Evolutionary conservation across 2,329 filamentous ascomycete species (phyloP).

Genomic region (Thelonectria rubi): DNA sequence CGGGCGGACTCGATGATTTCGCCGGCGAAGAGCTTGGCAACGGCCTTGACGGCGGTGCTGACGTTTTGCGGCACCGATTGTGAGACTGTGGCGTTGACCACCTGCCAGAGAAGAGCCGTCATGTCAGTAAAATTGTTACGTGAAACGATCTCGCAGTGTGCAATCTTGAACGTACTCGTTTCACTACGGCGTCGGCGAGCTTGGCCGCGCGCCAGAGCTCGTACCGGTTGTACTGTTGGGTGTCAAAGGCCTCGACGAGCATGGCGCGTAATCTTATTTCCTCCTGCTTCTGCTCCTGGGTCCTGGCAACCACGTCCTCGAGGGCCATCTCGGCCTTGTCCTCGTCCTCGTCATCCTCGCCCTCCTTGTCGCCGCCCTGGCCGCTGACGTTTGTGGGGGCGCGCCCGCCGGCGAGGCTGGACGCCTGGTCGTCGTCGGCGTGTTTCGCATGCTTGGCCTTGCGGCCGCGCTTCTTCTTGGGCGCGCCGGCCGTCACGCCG

Average conservation of each 20-base stretch:
- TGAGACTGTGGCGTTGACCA: slow-evolving; percentile 82
- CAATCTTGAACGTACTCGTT: slow-evolving; percentile 60
- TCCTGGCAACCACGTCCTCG: slow-evolving; percentile 67
- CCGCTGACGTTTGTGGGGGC: slow-evolving; percentile 57
- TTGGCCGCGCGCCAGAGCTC: slow-evolving; percentile 76
- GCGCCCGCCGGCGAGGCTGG: slow-evolving; percentile 53
- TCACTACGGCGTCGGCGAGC: slow-evolving; percentile 73
- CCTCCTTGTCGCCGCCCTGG: slow-evolving; percentile 55
- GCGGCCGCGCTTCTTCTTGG: slow-evolving; percentile 69
- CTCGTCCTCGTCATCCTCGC: slow-evolving; percentile 66
- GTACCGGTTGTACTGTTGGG: slow-evolving; percentile 74
- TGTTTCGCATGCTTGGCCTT: slow-evolving; percentile 67
- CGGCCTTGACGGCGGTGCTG: slow-evolving; percentile 77
- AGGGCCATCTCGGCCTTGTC: slow-evolving; percentile 65
- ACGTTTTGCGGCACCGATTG: slow-evolving; percentile 80
- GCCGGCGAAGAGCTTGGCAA: slow-evolving; percentile 80
- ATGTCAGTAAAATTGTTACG: slow-evolving; percentile 20
- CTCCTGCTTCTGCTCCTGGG: slow-evolving; percentile 73
- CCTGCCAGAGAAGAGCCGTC: slow-evolving; percentile 49
- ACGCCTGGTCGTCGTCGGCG: slow-evolving; percentile 54
- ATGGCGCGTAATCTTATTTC: slow-evolving; percentile 66
- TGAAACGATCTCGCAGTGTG: neutral
- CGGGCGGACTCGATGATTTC: slow-evolving; percentile 78
- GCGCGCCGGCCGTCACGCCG: slow-evolving; percentile 48
- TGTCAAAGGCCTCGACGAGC: slow-evolving; percentile 71